phyloP scores from a whole-genome alignment of 148 eudicot genomes.

The Suaeda aralocaspica region DNA sequence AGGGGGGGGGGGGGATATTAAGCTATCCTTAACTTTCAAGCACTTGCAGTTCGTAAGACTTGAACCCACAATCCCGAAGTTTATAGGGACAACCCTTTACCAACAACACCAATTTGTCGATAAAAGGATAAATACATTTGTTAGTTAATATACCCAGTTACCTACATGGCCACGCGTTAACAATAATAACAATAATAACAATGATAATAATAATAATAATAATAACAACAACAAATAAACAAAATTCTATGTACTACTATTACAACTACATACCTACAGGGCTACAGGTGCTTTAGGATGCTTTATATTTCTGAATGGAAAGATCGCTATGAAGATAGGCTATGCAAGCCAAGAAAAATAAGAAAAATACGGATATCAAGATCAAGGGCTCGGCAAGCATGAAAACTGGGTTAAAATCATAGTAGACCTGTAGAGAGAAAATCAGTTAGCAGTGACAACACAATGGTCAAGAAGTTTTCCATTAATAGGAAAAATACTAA shows the following conservation, averaged over 20 bases:
- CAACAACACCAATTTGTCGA: no score
- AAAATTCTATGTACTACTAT: neutral
- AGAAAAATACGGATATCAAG: slow-evolving; percentile 64
- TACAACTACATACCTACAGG: neutral
- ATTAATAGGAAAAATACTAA: neutral
- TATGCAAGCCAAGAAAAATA: slow-evolving; percentile 64
- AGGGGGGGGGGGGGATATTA: no score
- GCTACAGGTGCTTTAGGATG: slow-evolving; percentile 20
- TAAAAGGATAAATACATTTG: no score
- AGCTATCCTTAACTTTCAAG: no score
- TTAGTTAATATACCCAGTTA: no score
- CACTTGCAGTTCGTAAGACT: no score
- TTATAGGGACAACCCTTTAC: no score
- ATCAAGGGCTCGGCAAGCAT: slow-evolving; percentile 99
- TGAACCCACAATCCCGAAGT: no score
- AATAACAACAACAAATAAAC: neutral
- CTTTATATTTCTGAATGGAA: slow-evolving; percentile 60
- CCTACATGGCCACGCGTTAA: no score
- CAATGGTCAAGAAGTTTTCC: neutral
- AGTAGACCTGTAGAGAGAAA: slow-evolving; percentile 62
- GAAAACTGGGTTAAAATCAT: slow-evolving; percentile 70
- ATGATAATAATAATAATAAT: no score
- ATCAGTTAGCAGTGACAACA: neutral
- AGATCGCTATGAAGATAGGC: slow-evolving; percentile 74
- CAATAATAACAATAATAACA: no score